Percentiles rank a stretch among this genome's conserved stretches.
Conservation (phyloP, 2,329 filamentous ascomycete species). For the Phoma sp. region DNA sequence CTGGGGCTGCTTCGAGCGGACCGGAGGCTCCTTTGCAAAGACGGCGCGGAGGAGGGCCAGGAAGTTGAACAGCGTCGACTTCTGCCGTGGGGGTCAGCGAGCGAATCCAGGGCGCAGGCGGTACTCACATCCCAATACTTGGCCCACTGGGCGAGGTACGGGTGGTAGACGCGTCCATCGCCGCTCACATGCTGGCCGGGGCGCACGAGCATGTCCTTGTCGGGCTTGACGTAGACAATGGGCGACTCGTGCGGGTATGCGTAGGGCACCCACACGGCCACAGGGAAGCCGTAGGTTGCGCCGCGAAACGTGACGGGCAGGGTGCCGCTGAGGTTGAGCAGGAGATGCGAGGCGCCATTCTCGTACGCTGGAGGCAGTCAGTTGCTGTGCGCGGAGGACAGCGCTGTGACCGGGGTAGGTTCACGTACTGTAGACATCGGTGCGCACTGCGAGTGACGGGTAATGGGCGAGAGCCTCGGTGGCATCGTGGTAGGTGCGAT, state of each 20-base stretch:
- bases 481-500: slow-evolving; percentile 90
- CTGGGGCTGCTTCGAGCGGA: slow-evolving; percentile 68
- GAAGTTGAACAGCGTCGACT: slow-evolving; percentile 83
- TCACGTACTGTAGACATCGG: slow-evolving; percentile 88
- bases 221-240: slow-evolving; percentile 86
- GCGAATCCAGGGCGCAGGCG: not conserved
- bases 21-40: slow-evolving; percentile 93
- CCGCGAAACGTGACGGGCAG: slow-evolving; percentile 91
- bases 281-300: slow-evolving; percentile 85
- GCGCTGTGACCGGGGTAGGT: not conserved
- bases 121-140: slow-evolving; percentile 85
- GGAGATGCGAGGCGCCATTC: slow-evolving; percentile 82
- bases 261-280: slow-evolving; percentile 92
- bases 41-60: slow-evolving; percentile 81
- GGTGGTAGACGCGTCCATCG: slow-evolving; percentile 93
- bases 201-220: slow-evolving; percentile 84
- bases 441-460: slow-evolving; percentile 80
- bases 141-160: slow-evolving; percentile 88
- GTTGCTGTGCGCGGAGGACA: slow-evolving; percentile 10
- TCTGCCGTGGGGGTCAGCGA: slow-evolving; percentile 56
- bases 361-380: slow-evolving; percentile 72
- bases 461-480: slow-evolving; percentile 81
- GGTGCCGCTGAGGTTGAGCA: slow-evolving; percentile 85
- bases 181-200: slow-evolving; percentile 94
- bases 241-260: slow-evolving; percentile 86